Percentiles rank a stretch among this genome's conserved stretches.
Evolutionary conservation across 768 basidiomycete species (phyloP).

Genomic region (Mycena indigotica): DNA sequence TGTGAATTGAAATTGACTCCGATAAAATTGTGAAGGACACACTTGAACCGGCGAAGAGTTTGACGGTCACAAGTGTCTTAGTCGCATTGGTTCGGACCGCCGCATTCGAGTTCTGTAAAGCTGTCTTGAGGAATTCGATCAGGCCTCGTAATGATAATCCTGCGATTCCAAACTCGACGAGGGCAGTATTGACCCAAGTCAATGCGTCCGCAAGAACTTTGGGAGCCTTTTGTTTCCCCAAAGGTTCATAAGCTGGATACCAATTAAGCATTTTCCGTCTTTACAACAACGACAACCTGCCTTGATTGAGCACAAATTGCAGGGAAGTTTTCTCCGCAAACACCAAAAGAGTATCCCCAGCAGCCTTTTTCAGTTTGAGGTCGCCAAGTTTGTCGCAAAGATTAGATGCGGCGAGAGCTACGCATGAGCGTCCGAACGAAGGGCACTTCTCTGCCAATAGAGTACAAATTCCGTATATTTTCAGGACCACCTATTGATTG

Average conservation of each 20-base stretch:
- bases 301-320: conserved; percentile 91
- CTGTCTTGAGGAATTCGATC: conserved; percentile 88
- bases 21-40: conserved; percentile 20
- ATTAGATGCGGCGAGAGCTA: conserved; percentile 78
- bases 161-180: conserved; percentile 89
- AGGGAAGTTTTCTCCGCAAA: conserved; percentile 93
- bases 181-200: conserved; percentile 81
- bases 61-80: conserved; percentile 87
- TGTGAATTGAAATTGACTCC: background rate
- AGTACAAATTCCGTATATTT: conserved; percentile 78
- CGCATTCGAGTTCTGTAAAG: conserved; percentile 92
- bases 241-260: conserved; percentile 80
- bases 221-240: conserved; percentile 95
- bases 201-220: conserved; percentile 93
- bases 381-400: conserved; percentile 95
- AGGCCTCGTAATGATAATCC: conserved; percentile 81
- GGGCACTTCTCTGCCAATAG: conserved; percentile 77
- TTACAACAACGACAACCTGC: conserved; percentile 50
- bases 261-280: background rate
- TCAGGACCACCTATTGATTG: conserved; percentile 75
- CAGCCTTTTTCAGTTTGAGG: conserved; percentile 94
- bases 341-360: conserved; percentile 78
- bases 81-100: conserved; percentile 92
- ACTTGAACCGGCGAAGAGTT: conserved; percentile 90
- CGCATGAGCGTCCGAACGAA: conserved; percentile 82